A percentile compares a stretch with the other conserved stretches of the same genome.
These are phyloP conservation scores for Ustilaginoidea virens DNA, from an alignment of 2,329 filamentous ascomycete genomes.

Conservation along the genomic window DNA sequence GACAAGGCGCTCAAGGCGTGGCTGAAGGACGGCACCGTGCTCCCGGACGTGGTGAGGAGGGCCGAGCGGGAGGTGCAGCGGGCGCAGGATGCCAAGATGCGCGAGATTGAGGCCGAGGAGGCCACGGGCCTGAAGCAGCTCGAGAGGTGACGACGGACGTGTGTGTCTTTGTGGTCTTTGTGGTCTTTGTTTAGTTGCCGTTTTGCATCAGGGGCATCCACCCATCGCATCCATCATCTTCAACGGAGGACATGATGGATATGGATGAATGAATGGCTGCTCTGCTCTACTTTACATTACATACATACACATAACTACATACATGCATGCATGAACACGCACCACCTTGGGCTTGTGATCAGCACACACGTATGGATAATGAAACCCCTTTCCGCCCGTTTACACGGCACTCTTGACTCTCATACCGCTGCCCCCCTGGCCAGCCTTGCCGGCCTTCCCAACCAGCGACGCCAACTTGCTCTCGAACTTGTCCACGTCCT, in stretches of 20 bases:
- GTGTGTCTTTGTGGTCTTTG: no score
- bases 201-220: no score
- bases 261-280: no score
- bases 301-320: constrained; percentile 8
- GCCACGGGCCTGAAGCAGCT: constrained; percentile 29
- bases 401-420: no score
- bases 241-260: no score
- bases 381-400: constrained; percentile 8
- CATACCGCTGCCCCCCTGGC: no score
- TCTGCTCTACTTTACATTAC: constrained; percentile 13
- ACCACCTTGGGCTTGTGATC: constrained; percentile 12
- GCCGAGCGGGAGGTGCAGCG: constrained; percentile 32
- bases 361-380: no score
- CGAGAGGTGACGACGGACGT: constrained; percentile 11
- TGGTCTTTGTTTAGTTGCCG: no score
- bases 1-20: constrained; percentile 34
- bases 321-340: not conserved
- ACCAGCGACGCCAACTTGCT: constrained; percentile 21
- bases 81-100: constrained; percentile 37
- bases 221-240: no score
- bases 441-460: constrained; percentile 5
- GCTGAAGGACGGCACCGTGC: constrained; percentile 26
- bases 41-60: constrained; percentile 32
- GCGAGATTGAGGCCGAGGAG: constrained; percentile 32
- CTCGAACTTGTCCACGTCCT: constrained; percentile 22